phyloP scores from a whole-genome alignment of 2,329 filamentous ascomycete species.

The Fusarium bactridioides region DNA sequence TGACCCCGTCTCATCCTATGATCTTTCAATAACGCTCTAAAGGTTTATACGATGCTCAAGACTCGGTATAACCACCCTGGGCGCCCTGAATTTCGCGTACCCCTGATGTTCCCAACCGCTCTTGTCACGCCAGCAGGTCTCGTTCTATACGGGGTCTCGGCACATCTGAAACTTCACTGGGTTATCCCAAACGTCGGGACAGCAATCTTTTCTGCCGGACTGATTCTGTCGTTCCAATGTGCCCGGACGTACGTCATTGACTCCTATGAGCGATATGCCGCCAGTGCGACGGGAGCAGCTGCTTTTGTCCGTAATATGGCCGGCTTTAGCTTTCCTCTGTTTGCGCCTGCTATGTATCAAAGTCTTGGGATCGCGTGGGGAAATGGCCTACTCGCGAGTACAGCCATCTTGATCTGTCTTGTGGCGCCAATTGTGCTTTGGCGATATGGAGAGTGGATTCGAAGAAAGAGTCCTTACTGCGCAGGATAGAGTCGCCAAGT shows the following conservation, averaged over 20 bases:
- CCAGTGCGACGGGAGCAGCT: conserved; percentile 58
- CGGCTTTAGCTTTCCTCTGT: conserved; percentile 66
- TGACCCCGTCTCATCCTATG: fast-evolving
- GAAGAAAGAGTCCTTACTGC: conserved; percentile 32
- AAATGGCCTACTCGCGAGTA: conserved; percentile 47
- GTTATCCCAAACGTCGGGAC: conserved; percentile 67
- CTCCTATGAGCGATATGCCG: conserved; percentile 51
- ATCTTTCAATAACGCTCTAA: neutral
- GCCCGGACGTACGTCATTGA: conserved; percentile 67
- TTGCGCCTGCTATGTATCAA: conserved; percentile 56
- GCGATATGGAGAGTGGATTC: conserved; percentile 31
- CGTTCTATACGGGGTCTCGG: conserved; percentile 59
- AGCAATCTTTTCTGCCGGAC: conserved; percentile 54
- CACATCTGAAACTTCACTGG: conserved; percentile 55
- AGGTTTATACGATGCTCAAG: conserved; percentile 44
- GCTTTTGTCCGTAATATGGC: conserved; percentile 63
- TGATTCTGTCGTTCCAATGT: conserved; percentile 65
- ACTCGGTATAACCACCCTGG: conserved; percentile 38
- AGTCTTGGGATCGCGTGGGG: conserved; percentile 55
- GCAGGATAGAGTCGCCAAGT: neutral
- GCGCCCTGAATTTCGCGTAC: conserved; percentile 47
- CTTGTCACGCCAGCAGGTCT: conserved; percentile 57
- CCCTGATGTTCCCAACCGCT: conserved; percentile 47
- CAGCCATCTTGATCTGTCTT: conserved; percentile 34
- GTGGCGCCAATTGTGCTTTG: conserved; percentile 28